These are phyloP conservation scores for Pulveroboletus sp. DNA, from an alignment of 768 basidiomycete species.

Conservation along the genomic window DNA sequence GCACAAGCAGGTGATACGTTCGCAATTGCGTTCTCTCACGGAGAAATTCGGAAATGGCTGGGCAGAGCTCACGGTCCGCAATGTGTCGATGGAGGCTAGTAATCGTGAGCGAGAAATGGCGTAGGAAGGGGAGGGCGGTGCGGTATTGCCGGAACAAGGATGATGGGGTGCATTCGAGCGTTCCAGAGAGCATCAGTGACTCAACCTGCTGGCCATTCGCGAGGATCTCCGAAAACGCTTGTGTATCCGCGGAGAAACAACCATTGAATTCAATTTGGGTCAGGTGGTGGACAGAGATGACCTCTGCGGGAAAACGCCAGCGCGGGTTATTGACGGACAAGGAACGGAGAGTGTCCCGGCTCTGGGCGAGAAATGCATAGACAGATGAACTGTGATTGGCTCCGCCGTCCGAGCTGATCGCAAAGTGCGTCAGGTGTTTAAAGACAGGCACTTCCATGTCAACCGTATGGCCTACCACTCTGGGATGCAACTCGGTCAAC, in stretches of 20 bases:
- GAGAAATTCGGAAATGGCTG: constrained; percentile 65
- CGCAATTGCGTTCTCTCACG: constrained; percentile 50
- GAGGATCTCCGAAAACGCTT: constrained; percentile 59
- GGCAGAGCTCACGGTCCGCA: constrained; percentile 62
- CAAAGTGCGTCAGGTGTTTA: constrained; percentile 57
- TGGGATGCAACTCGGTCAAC: constrained; percentile 4
- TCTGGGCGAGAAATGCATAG: constrained; percentile 50
- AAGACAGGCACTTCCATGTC: constrained; percentile 50
- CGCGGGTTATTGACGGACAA: constrained; percentile 51
- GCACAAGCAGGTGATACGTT: constrained; percentile 51
- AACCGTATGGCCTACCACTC: constrained; percentile 37
- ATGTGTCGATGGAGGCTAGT: constrained; percentile 41
- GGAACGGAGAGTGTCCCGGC: constrained; percentile 50
- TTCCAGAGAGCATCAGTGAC: constrained; percentile 52
- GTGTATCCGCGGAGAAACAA: constrained; percentile 46
- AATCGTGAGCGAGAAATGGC: constrained; percentile 59
- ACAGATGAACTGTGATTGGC: constrained; percentile 31
- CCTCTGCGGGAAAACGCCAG: constrained; percentile 56
- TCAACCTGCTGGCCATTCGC: constrained; percentile 62
- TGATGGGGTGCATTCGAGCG: constrained; percentile 51
- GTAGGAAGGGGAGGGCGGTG: constrained; percentile 56
- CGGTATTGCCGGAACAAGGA: constrained; percentile 45
- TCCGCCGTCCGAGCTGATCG: constrained; percentile 48
- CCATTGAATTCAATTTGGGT: constrained; percentile 63
- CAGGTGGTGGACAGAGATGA: constrained; percentile 59